Evolutionary conservation across 106 monocot genomes (phyloP).

Genomic region (Alisma plantagoaquatica): DNA sequence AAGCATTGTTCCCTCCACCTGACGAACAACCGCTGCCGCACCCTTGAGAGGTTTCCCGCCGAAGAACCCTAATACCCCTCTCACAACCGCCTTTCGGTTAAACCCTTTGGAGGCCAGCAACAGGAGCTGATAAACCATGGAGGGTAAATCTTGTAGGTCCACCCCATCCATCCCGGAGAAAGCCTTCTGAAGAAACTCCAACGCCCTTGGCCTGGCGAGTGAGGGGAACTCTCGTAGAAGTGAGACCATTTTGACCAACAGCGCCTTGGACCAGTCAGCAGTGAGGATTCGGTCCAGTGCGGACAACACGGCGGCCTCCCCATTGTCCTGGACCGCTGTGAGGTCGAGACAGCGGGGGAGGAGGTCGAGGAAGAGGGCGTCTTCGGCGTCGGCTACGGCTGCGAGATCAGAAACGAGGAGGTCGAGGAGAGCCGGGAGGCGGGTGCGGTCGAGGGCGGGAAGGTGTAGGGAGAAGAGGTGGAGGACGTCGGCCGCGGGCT

Average conservation of each 20-base stretch:
- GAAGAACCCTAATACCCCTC: constrained; percentile 60
- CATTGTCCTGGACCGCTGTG: not conserved
- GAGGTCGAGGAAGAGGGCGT: constrained; percentile 41
- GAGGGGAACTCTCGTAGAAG: constrained; percentile 48
- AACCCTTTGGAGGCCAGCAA: constrained; percentile 67
- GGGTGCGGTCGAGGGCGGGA: constrained; percentile 22
- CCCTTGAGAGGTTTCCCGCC: constrained; percentile 28
- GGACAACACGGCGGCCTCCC: not conserved
- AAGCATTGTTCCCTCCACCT: constrained; percentile 80
- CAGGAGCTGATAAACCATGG: constrained; percentile 73
- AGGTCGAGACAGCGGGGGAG: constrained; percentile 45
- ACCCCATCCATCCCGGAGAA: constrained; percentile 39
- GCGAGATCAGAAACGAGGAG: constrained; percentile 19
- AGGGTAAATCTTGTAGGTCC: constrained; percentile 81
- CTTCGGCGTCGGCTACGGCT: constrained; percentile 17
- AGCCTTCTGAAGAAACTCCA: constrained; percentile 45
- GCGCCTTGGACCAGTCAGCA: constrained; percentile 43
- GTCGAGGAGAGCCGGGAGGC: constrained; percentile 25
- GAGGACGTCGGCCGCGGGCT: constrained; percentile 18
- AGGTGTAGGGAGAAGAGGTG: constrained; percentile 47
- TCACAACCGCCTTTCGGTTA: constrained; percentile 28
- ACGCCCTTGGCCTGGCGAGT: constrained; percentile 6
- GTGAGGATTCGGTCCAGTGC: constrained; percentile 26
- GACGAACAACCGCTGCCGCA: constrained; percentile 37
- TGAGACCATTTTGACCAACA: constrained; percentile 45